Percentiles rank a stretch among this genome's conserved stretches.
Evolutionary conservation across 371 early-diverging fungal genomes (phyloP).

Genomic region (Mucor indicus): DNA sequence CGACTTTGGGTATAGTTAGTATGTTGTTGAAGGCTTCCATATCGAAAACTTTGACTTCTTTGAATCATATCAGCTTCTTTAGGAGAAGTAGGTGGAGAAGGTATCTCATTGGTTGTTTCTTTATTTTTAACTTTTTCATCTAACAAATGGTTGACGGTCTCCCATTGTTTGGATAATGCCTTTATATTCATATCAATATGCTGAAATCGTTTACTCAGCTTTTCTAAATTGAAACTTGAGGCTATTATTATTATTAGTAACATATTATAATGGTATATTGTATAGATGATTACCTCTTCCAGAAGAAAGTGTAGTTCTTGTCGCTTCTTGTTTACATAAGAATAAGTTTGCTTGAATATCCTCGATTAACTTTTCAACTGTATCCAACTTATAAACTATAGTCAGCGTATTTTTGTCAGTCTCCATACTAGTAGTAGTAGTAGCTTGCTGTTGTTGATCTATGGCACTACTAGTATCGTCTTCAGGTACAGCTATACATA

Average conservation of each 20-base stretch:
- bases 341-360: constrained; percentile 32
- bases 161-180: constrained; percentile 30
- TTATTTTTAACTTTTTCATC: constrained; percentile 6
- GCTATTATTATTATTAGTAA: too few relatives aligned
- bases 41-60: neutral
- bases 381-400: constrained; percentile 23
- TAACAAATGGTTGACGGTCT: constrained; percentile 21
- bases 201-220: constrained; percentile 24
- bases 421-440: too few relatives aligned
- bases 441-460: too few relatives aligned
- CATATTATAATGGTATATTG: too few relatives aligned
- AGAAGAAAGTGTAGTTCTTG: constrained; percentile 10
- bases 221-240: constrained; percentile 9
- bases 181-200: constrained; percentile 30
- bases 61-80: neutral
- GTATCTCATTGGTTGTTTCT: constrained; percentile 1
- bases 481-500: too few relatives aligned
- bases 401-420: constrained; percentile 17
- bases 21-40: too few relatives aligned
- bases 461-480: too few relatives aligned
- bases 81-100: constrained; percentile 41
- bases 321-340: constrained; percentile 38
- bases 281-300: constrained; percentile 31
- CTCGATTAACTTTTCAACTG: constrained; percentile 34
- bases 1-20: neutral